These are phyloP conservation scores for Neurospora africana DNA, from an alignment of 495 filamentous ascomycete species.

Conservation along the genomic window DNA sequence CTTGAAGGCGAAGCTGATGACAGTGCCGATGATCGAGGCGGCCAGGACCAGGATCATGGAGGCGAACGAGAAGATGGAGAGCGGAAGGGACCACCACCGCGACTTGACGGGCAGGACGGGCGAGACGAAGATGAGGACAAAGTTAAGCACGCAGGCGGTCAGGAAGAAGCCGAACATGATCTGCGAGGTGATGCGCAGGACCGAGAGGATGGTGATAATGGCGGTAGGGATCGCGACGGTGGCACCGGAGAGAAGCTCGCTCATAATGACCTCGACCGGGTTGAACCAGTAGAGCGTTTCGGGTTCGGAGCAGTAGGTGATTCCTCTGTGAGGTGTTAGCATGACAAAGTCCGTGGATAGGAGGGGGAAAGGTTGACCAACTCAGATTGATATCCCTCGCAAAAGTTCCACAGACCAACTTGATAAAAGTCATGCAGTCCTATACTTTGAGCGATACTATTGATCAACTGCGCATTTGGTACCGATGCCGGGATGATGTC, in stretches of 20 bases:
- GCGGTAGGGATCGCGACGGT: slow-evolving; percentile 70
- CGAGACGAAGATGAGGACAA: slow-evolving; percentile 41
- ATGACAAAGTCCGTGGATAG: neutral
- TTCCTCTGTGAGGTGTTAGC: slow-evolving; percentile 35
- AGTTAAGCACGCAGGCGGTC: slow-evolving; percentile 52
- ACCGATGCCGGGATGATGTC: slow-evolving; percentile 69
- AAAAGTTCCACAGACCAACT: slow-evolving; percentile 84
- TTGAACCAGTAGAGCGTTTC: slow-evolving; percentile 77
- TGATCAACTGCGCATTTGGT: slow-evolving; percentile 68
- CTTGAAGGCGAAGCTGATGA: slow-evolving; percentile 69
- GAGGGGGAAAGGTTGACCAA: slow-evolving; percentile 12
- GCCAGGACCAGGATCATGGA: slow-evolving; percentile 56
- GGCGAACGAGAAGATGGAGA: slow-evolving; percentile 52
- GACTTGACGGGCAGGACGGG: slow-evolving; percentile 30
- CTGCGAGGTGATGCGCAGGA: slow-evolving; percentile 68
- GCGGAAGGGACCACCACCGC: slow-evolving; percentile 36
- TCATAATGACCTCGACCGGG: slow-evolving; percentile 67
- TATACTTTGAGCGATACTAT: slow-evolving; percentile 77
- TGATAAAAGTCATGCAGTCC: slow-evolving; percentile 92
- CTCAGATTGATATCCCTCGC: slow-evolving; percentile 60
- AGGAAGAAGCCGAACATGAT: slow-evolving; percentile 91
- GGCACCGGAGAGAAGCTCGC: slow-evolving; percentile 69
- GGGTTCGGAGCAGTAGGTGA: slow-evolving; percentile 63
- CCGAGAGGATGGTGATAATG: slow-evolving; percentile 57
- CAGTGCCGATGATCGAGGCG: slow-evolving; percentile 64